A percentile compares a stretch with the other conserved stretches of the same genome.
Evolutionary conservation across 78 protist genomes (phyloP).

Genomic region (Capsaspora owczarzaki): DNA sequence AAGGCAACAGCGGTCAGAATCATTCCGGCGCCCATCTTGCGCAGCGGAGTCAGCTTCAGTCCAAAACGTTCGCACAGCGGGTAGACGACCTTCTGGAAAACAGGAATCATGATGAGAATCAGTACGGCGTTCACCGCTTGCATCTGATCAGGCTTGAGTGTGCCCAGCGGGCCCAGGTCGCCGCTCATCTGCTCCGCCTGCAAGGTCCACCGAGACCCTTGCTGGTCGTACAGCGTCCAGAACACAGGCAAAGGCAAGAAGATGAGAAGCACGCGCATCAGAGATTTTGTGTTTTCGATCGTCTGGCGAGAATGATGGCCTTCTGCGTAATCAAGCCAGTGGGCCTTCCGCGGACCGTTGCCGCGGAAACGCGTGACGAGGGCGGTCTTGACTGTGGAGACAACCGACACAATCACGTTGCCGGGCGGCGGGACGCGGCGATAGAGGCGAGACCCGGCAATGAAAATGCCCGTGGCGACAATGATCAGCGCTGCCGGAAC

Average conservation of each 20-base stretch:
- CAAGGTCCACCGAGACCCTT: conserved; percentile 34
- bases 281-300: background rate
- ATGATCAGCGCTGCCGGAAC: conserved; percentile 50
- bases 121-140: conserved; percentile 50
- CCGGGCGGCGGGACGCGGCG: background rate
- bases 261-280: conserved; percentile 2
- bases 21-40: conserved; percentile 60
- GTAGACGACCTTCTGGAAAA: conserved; percentile 42
- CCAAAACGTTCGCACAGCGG: conserved; percentile 6
- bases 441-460: conserved; percentile 26
- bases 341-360: background rate
- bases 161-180: conserved; percentile 9
- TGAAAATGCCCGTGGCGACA: conserved; percentile 24
- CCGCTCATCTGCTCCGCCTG: conserved; percentile 40
- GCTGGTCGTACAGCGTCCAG: conserved; percentile 64
- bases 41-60: conserved; percentile 28
- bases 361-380: background rate
- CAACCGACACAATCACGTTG: background rate
- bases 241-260: conserved; percentile 45
- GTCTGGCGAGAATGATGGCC: no score
- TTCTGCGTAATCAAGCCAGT: background rate
- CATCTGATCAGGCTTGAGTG: conserved; percentile 52
- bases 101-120: conserved; percentile 46
- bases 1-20: conserved; percentile 32
- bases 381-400: background rate